Percentiles rank a stretch among this genome's conserved stretches.
Conservation (phyloP, 148 eudicot species). For the Fallopia convolvulus region DNA sequence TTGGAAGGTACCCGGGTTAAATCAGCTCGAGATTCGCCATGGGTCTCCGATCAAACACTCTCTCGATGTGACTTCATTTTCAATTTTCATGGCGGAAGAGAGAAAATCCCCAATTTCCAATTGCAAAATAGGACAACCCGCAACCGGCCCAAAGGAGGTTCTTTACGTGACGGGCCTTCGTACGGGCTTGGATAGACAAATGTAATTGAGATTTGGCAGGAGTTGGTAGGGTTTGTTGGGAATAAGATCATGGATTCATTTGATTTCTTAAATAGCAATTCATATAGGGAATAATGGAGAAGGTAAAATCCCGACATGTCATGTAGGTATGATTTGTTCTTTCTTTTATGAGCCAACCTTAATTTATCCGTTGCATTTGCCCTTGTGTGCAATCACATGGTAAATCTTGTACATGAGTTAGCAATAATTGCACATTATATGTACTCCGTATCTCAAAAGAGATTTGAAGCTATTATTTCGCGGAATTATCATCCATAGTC, state of each 20-base stretch:
- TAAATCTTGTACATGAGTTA: no score
- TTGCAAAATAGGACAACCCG: background rate
- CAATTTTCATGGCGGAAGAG: background rate
- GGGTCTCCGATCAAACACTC: background rate
- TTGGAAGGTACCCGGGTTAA: background rate
- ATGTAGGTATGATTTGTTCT: background rate
- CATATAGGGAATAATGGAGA: no score
- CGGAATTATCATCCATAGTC: no score
- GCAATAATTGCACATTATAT: no score
- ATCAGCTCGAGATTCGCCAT: background rate
- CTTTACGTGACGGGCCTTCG: background rate
- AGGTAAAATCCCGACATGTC: no score
- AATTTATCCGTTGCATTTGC: background rate
- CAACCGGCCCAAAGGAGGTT: background rate
- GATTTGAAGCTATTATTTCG: no score
- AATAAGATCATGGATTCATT: background rate
- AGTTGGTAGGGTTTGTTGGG: background rate
- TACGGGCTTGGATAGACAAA: background rate
- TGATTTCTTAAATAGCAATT: background rate
- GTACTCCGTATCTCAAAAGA: no score
- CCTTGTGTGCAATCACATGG: no score
- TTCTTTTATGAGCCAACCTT: background rate
- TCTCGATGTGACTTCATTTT: background rate
- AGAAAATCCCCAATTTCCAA: slow-evolving; percentile 16
- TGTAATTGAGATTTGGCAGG: background rate